phyloP scores from a whole-genome alignment of 176 grass and related monocot species.

The Pontederia paniculata region DNA sequence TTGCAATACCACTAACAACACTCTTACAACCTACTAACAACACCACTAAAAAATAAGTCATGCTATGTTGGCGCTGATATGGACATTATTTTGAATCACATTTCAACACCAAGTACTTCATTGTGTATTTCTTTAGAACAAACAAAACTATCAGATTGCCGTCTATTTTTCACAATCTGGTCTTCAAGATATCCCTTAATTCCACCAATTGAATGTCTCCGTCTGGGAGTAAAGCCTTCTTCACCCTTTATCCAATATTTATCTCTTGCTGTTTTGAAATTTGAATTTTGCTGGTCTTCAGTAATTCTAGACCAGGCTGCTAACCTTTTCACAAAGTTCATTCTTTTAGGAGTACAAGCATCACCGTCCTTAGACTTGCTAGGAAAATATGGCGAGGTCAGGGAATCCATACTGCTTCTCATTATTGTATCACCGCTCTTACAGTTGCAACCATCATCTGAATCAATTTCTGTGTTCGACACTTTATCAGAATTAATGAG shows the following conservation, averaged over 20 bases:
- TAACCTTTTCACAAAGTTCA: slow-evolving; percentile 44
- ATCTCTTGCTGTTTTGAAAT: slow-evolving; percentile 49
- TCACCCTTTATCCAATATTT: slow-evolving; percentile 67
- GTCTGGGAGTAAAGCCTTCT: slow-evolving; percentile 37
- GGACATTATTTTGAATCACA: no score
- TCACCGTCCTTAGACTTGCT: slow-evolving; percentile 11
- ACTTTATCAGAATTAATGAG: slow-evolving; percentile 77
- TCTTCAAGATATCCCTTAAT: slow-evolving; percentile 52
- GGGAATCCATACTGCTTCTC: neutral
- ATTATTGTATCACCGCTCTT: slow-evolving; percentile 8
- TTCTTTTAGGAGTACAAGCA: slow-evolving; percentile 2
- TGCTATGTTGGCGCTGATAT: no score
- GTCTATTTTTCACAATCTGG: slow-evolving; percentile 42
- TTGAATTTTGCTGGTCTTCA: slow-evolving; percentile 29
- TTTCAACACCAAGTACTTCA: slow-evolving; percentile 35
- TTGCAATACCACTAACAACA: no score
- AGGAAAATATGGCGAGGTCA: neutral
- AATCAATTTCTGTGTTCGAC: slow-evolving; percentile 29
- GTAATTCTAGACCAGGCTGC: slow-evolving; percentile 56
- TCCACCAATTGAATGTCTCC: slow-evolving; percentile 82
- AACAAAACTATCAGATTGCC: slow-evolving; percentile 97
- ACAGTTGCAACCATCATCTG: slow-evolving; percentile 21
- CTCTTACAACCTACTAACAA: no score
- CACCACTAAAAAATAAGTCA: no score
- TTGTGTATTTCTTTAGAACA: slow-evolving; percentile 38